These are phyloP conservation scores for Quercus lobata DNA, from an alignment of 331 rosid species.

Conservation along the genomic window DNA sequence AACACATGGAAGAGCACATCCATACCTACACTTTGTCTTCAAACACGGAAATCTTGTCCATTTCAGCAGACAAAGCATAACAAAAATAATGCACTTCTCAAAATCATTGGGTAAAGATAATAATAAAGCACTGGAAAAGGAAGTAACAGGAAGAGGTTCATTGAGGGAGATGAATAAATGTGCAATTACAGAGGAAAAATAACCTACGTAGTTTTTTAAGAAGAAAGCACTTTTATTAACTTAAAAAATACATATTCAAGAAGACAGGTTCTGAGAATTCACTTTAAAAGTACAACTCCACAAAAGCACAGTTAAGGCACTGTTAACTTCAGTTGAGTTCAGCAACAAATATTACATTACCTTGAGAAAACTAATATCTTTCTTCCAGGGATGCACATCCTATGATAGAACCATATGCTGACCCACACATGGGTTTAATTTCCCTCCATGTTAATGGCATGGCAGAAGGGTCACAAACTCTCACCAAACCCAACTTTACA, in stretches of 20 bases:
- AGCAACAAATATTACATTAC: background rate
- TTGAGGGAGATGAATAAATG: background rate
- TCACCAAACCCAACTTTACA: constrained; percentile 31
- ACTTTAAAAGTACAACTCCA: no score
- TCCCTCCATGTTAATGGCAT: constrained; percentile 31
- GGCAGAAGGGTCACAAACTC: constrained; percentile 28
- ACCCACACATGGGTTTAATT: constrained; percentile 19
- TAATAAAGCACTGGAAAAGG: background rate
- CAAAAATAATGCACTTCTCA: background rate
- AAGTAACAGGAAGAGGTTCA: background rate
- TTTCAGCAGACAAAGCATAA: background rate
- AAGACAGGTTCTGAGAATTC: background rate
- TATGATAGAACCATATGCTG: constrained; percentile 20
- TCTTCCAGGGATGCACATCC: constrained; percentile 33
- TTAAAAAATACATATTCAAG: background rate
- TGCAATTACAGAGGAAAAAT: background rate
- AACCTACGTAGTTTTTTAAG: background rate
- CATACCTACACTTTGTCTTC: background rate
- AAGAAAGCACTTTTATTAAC: background rate
- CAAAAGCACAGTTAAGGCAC: background rate
- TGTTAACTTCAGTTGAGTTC: background rate
- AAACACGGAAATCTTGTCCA: background rate
- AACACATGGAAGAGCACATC: background rate
- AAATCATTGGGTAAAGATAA: background rate
- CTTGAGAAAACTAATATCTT: background rate